A percentile compares a stretch with the other conserved stretches of the same genome.
Conservation (phyloP, 2,329 filamentous ascomycete genomes). For the Claviceps sp. region DNA sequence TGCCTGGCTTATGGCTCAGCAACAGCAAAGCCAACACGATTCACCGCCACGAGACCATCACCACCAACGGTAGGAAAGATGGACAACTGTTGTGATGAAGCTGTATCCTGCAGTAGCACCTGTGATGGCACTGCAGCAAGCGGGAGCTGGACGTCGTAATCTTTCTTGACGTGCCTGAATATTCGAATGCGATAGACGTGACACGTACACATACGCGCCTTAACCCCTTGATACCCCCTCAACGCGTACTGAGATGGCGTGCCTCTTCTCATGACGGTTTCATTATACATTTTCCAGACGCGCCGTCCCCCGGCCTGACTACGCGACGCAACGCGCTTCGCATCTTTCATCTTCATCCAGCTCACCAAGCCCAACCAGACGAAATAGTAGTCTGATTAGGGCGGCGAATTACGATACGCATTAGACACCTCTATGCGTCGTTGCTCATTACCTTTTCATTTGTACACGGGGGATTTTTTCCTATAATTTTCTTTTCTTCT, state of each 20-base stretch:
- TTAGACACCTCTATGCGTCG: not conserved
- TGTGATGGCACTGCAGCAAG: not conserved
- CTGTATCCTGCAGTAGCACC: not conserved
- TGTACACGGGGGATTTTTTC: not conserved
- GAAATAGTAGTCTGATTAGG: not conserved
- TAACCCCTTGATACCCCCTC: no score
- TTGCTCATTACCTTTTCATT: not conserved
- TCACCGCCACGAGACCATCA: conserved; percentile 33
- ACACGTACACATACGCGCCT: no score
- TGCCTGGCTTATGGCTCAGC: conserved; percentile 37
- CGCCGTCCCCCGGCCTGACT: no score
- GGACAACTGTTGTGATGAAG: not conserved
- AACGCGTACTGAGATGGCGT: no score
- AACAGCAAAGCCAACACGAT: conserved; percentile 27
- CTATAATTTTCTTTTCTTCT: not conserved
- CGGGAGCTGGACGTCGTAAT: no score
- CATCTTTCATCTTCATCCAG: not conserved
- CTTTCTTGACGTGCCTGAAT: no score
- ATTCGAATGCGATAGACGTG: no score
- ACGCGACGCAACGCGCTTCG: no score
- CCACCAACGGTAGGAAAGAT: conserved; percentile 15
- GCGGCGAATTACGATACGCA: not conserved
- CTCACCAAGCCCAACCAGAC: not conserved
- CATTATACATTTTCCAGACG: no score
- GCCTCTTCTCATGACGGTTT: no score